Evolutionary conservation across 2,329 filamentous ascomycete genomes (phyloP), one percentile per base, ranked within the genome.

Genomic region (Trichoderma brevicompactum): DNA sequence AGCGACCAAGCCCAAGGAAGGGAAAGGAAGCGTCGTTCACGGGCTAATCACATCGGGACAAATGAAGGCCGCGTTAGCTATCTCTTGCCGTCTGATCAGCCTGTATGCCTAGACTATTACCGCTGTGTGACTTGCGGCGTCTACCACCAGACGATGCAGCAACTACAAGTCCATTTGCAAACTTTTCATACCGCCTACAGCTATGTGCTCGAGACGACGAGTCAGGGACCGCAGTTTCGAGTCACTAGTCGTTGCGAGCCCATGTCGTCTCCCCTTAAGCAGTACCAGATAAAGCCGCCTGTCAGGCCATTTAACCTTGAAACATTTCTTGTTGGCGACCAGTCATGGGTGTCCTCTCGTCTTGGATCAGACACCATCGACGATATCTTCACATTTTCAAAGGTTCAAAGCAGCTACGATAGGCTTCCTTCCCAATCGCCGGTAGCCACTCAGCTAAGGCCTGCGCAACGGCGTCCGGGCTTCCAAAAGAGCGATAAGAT

Each of bases 1-100:
- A 87, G 82, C 72, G 84, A 85, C 69, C 83, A 84, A 69, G 84
- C 84, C 6, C 80, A 85, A 59, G 84, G 85, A 4, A 83, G 79
- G 69, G 81, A 82, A 49, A 79, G 79, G 67, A 83, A 81, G 68
- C 79, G 78, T 71, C 71, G 70, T 64, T 66, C 71, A 65, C 69
- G 73, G 66, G 68, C 67, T 67, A 64, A 71, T 64, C 68, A 73
- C 56, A 54, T 65, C 66, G 70, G 67, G 28, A 65, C 67, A 43
- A 76, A 74, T 64, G 79, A 80, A 69, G 81, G 78, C 70, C 78
- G 73, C 67, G 79, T 86, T 61, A 79, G 76, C 52, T 87, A 81
- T 71, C 73, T 76, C 53, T 72, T 81, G 48, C 80, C 79, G 23
- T 75, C 75, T 52, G 78, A 84, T 68, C 75, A 81, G 65, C 76